Evolutionary conservation across 257 asterid genomes (phyloP).

Genomic region (Leonotis leonurus): DNA sequence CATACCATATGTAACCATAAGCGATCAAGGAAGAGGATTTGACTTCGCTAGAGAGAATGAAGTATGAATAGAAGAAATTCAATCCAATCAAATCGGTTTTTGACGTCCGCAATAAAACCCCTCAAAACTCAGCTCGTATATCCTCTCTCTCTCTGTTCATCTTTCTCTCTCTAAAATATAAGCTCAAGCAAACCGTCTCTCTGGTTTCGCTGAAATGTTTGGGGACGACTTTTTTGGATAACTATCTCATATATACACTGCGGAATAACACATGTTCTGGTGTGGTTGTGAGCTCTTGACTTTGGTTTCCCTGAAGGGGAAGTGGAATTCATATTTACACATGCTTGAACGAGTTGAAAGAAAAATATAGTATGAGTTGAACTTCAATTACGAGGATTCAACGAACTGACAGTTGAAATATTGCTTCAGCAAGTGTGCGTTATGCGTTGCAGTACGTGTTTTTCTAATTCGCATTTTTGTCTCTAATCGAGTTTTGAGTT

Average conservation of each 20-base stretch:
- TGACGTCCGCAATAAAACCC: slow-evolving; percentile 67
- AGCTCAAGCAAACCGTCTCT: slow-evolving; percentile 20
- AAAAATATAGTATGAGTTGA: not conserved
- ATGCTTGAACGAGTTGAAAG: slow-evolving; percentile 3
- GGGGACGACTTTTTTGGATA: slow-evolving; percentile 22
- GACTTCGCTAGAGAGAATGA: slow-evolving; percentile 34
- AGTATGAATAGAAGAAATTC: slow-evolving; percentile 23
- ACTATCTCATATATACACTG: slow-evolving; percentile 11
- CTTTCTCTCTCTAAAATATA: slow-evolving; percentile 44
- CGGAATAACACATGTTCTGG: not conserved
- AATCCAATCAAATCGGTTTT: slow-evolving; percentile 46
- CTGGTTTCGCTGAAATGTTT: slow-evolving; percentile 19
- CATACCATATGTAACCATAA: too few species aligned
- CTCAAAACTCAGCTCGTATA: slow-evolving; percentile 26
- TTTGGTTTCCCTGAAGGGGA: slow-evolving; percentile 1
- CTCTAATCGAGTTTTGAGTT: not conserved
- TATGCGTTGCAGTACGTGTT: not conserved
- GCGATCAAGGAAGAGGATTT: slow-evolving; percentile 17
- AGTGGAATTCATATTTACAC: slow-evolving; percentile 5
- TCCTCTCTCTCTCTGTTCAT: slow-evolving; percentile 32
- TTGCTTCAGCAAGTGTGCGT: slow-evolving; percentile 19
- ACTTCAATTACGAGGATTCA: slow-evolving; percentile 25
- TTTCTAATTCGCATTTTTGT: slow-evolving; percentile 13
- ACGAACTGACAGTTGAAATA: slow-evolving; percentile 24
- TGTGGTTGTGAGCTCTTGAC: slow-evolving; percentile 9